A percentile compares a stretch with the other conserved stretches of the same genome.
phyloP scores from a whole-genome alignment of 495 filamentous ascomycete species.

The Penicillium crystallinum region DNA sequence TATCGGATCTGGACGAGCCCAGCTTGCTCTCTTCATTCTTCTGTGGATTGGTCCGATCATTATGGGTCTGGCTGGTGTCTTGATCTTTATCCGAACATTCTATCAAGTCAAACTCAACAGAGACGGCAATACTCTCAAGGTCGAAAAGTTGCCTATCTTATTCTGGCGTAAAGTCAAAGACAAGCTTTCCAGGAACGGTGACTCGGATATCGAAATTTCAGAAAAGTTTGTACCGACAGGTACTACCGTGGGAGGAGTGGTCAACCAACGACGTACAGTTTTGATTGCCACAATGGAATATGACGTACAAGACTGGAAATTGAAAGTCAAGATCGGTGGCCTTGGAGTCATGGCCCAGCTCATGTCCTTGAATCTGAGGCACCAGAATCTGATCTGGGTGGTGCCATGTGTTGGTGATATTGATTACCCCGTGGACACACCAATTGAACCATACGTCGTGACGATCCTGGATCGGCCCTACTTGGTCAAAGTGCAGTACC shows the following conservation, averaged over 20 bases:
- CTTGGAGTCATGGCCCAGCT: constrained; percentile 66
- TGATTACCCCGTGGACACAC: constrained; percentile 58
- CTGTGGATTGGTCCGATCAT: constrained; percentile 51
- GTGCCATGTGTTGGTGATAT: constrained; percentile 68
- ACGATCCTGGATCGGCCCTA: constrained; percentile 59
- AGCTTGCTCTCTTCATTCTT: constrained; percentile 54
- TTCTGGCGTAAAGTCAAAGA: too few relatives aligned
- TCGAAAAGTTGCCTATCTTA: too few relatives aligned
- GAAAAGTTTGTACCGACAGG: constrained; percentile 43
- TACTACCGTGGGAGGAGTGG: constrained; percentile 34
- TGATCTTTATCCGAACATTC: constrained; percentile 59
- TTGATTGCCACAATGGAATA: constrained; percentile 71
- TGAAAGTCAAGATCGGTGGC: constrained; percentile 71
- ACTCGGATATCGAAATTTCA: too few relatives aligned
- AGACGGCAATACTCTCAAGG: too few relatives aligned
- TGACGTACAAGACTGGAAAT: constrained; percentile 65
- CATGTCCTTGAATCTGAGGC: constrained; percentile 63
- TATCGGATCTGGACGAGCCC: constrained; percentile 47
- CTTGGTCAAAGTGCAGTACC: constrained; percentile 62
- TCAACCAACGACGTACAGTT: constrained; percentile 38
- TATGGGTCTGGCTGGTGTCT: constrained; percentile 47
- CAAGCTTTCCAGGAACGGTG: constrained; percentile 44
- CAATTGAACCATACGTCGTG: constrained; percentile 58
- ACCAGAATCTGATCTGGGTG: constrained; percentile 71
- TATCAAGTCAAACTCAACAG: constrained; percentile 72